Evolutionary conservation across 228 moss, liverwort and hornwort species (phyloP).

Genomic region (Sphagnum fallax): DNA sequence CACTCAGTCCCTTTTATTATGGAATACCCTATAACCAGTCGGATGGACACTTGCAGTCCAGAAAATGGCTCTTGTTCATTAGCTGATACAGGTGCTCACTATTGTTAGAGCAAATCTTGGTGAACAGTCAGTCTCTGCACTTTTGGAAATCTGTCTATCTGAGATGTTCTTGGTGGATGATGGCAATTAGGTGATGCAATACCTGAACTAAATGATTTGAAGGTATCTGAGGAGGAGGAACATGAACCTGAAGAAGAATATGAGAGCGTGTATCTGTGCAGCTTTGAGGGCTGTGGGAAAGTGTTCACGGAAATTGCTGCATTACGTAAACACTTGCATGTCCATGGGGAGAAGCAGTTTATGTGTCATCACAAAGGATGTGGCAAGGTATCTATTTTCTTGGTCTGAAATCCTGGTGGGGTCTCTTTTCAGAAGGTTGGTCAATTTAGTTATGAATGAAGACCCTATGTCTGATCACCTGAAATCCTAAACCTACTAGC

Average conservation of each 20-base stretch:
- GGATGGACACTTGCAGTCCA: background rate
- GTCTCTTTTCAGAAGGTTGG: background rate
- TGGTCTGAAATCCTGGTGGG: background rate
- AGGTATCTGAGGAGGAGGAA: slow-evolving; percentile 52
- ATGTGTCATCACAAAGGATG: slow-evolving; percentile 97
- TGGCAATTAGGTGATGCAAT: slow-evolving; percentile 59
- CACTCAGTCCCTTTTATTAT: background rate
- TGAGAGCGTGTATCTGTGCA: slow-evolving; percentile 88
- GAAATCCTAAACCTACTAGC: background rate
- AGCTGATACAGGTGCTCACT: background rate
- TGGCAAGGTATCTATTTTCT: slow-evolving; percentile 55
- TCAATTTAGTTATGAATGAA: background rate
- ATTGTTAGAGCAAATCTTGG: background rate
- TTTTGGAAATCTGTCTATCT: too few species aligned
- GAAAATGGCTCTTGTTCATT: slow-evolving; percentile 3
- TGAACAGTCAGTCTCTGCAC: too few species aligned
- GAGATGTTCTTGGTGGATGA: background rate
- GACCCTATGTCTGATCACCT: background rate
- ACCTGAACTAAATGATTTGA: slow-evolving; percentile 34
- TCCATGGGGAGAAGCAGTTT: slow-evolving; percentile 95
- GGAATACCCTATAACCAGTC: background rate
- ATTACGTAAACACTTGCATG: slow-evolving; percentile 89
- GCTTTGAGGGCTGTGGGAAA: slow-evolving; percentile 86
- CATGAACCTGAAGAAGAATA: slow-evolving; percentile 70
- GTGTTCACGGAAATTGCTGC: slow-evolving; percentile 71